Evolutionary conservation across 2,329 filamentous ascomycete genomes (phyloP).

Genomic region (Paecilomyces sp.): DNA sequence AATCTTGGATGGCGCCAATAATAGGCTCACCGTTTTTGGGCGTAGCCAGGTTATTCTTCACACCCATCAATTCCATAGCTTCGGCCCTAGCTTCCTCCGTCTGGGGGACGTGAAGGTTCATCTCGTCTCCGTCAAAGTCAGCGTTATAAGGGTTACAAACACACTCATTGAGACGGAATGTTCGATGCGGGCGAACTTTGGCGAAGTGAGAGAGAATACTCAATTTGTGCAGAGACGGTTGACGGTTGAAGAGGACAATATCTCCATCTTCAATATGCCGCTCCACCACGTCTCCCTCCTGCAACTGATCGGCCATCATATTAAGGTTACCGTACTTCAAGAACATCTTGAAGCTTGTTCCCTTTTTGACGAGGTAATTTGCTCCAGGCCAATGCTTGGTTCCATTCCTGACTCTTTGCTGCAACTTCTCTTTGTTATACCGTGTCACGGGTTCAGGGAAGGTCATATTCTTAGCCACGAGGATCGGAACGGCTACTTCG

Average conservation of each 20-base stretch:
- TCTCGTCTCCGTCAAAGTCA: slow-evolving; percentile 98
- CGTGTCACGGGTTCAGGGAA: slow-evolving; percentile 84
- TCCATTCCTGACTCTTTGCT: slow-evolving; percentile 67
- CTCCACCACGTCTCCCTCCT: slow-evolving; percentile 83
- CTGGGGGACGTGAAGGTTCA: slow-evolving; percentile 97
- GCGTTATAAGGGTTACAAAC: slow-evolving; percentile 98
- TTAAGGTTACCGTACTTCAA: slow-evolving; percentile 69
- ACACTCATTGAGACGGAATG: slow-evolving; percentile 95
- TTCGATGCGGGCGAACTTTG: slow-evolving; percentile 90
- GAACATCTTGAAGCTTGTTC: slow-evolving; percentile 62
- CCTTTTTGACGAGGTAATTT: slow-evolving; percentile 69
- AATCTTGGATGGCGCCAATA: slow-evolving; percentile 98
- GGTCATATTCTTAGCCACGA: slow-evolving; percentile 94
- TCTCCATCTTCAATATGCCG: slow-evolving; percentile 93
- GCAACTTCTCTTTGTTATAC: slow-evolving; percentile 79
- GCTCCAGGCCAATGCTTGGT: slow-evolving; percentile 78
- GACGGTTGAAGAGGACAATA: slow-evolving; percentile 94
- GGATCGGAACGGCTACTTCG: slow-evolving; percentile 81
- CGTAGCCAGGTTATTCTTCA: slow-evolving; percentile 91
- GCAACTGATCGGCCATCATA: slow-evolving; percentile 64
- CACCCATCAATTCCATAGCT: slow-evolving; percentile 93
- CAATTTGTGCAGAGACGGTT: slow-evolving; percentile 95
- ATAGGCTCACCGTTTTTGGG: slow-evolving; percentile 98
- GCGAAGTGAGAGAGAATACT: slow-evolving; percentile 96
- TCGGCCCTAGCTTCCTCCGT: slow-evolving; percentile 95